Evolutionary conservation across 805 yeast genomes (phyloP).

Genomic region (Aciculoconidium aculeatum): DNA sequence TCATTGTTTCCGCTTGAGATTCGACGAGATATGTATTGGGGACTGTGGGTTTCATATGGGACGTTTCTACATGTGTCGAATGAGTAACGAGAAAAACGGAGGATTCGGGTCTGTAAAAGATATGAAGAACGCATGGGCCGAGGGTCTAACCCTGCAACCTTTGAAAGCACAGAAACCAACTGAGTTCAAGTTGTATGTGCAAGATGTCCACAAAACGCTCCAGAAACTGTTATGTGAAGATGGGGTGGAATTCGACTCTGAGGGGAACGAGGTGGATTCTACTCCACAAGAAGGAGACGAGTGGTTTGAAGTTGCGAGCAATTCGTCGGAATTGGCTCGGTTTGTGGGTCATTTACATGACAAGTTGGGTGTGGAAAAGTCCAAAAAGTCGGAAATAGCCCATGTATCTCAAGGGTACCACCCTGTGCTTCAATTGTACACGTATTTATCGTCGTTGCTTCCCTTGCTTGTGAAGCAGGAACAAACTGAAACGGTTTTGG

Average conservation of each 20-base stretch:
- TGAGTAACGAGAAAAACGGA: slow-evolving; percentile 30
- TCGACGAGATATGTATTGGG: slow-evolving; percentile 32
- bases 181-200: slow-evolving; percentile 35
- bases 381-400: no score
- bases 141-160: slow-evolving; percentile 4
- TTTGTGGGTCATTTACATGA: slow-evolving; percentile 21
- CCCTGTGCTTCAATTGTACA: slow-evolving; percentile 23
- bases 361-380: slow-evolving; percentile 14
- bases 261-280: slow-evolving; percentile 23
- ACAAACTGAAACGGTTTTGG: slow-evolving; percentile 5
- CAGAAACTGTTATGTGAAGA: slow-evolving; percentile 18
- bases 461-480: slow-evolving; percentile 26
- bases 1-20: slow-evolving; percentile 27
- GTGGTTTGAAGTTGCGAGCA: slow-evolving; percentile 35
- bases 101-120: slow-evolving; percentile 30
- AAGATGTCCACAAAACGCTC: slow-evolving; percentile 32
- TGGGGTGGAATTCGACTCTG: slow-evolving; percentile 31
- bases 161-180: slow-evolving; percentile 10
- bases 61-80: slow-evolving; percentile 32
- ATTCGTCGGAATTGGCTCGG: slow-evolving; percentile 18
- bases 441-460: slow-evolving; percentile 22
- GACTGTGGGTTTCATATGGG: slow-evolving; percentile 38
- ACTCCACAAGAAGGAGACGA: slow-evolving; percentile 2
- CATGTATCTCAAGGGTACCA: slow-evolving; percentile 21
- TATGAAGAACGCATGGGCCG: slow-evolving; percentile 23